Evolutionary conservation across 2,329 filamentous ascomycete genomes (phyloP), one percentile per base, ranked within the genome.

Genomic region (Alternaria triticimaculans): DNA sequence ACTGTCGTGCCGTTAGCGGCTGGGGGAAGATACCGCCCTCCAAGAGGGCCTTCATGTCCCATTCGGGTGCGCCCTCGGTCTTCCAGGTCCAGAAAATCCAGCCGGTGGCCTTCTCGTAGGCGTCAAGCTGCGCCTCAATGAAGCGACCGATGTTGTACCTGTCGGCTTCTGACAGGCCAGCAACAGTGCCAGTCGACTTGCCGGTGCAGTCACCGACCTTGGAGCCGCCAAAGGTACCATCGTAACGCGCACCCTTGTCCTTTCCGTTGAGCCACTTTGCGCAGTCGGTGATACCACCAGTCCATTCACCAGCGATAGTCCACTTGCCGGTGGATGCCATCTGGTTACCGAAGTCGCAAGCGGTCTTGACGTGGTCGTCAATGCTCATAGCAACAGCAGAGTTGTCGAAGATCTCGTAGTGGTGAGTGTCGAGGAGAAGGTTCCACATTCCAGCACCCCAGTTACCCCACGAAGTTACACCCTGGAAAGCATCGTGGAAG

Each of bases 81-180:
- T 84, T 84, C 83, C 83, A 84, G 5, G 80, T 83, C 83, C 83
- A 85, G 73, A 83, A 84, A 68, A 84, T 82, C 83, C 83, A 85
- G 2, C 83, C 83, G 3, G 67, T 76, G 5, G 81, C 82, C 76
- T 82, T 82, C 75, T 85, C 83, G 58, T 78, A 85, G 1, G 80
- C 83, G 41, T 82, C 80, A 4, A 85, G 79, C 68, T 85, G 83
- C 9, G 83, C 82, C 66, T 82, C 79, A 68, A 84, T 84, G 69
- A 81, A 84, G 28, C 75, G 74, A 20, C 78, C 73, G 57, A 84
- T 79, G 72, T 84, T 82, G 57, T 72, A 69, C 72, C 82, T 81
- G 72, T 84, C 81, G 18, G 73, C 80, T 7, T 71, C 64, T 15
- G 80, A 80, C 44, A 85, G 71, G 4, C 72, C 80, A 7, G 76